Evolutionary conservation across 768 basidiomycete species (phyloP).

Genomic region (Pleurotus salmoneostramineus): DNA sequence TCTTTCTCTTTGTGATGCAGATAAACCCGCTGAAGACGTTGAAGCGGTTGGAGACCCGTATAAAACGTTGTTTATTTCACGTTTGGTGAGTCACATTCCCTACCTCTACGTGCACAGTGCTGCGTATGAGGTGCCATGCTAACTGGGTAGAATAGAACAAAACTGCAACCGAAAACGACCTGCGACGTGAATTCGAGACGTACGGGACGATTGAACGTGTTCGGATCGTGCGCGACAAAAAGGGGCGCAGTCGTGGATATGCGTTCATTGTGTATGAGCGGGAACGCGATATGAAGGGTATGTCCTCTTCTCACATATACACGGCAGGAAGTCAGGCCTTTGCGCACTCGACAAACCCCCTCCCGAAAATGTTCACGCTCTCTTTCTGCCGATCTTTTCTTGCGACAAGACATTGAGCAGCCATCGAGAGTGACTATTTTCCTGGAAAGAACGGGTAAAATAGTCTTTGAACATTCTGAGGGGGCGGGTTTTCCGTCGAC

Average conservation of each 20-base stretch:
- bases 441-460: too few species aligned
- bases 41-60: constrained; percentile 96
- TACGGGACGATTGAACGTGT: constrained; percentile 95
- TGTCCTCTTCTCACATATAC: constrained; percentile 11
- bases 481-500: too few species aligned
- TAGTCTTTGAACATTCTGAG: too few species aligned
- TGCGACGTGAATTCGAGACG: constrained; percentile 92
- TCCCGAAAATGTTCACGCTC: too few species aligned
- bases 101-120: background rate
- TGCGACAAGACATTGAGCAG: too few species aligned
- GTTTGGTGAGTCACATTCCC: constrained; percentile 53
- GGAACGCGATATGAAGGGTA: constrained; percentile 99
- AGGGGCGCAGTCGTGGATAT: constrained; percentile 84
- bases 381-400: too few species aligned
- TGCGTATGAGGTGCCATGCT: constrained; percentile 12
- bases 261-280: constrained; percentile 98
- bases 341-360: too few species aligned
- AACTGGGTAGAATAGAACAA: constrained; percentile 61
- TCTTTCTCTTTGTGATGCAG: constrained; percentile 33
- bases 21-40: constrained; percentile 88
- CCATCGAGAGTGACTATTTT: too few species aligned
- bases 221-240: constrained; percentile 89
- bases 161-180: constrained; percentile 85
- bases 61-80: constrained; percentile 95
- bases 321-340: too few species aligned